These are phyloP conservation scores for Xylariaceae sp. DNA, from an alignment of 2,329 filamentous ascomycete species.

Conservation along the genomic window DNA sequence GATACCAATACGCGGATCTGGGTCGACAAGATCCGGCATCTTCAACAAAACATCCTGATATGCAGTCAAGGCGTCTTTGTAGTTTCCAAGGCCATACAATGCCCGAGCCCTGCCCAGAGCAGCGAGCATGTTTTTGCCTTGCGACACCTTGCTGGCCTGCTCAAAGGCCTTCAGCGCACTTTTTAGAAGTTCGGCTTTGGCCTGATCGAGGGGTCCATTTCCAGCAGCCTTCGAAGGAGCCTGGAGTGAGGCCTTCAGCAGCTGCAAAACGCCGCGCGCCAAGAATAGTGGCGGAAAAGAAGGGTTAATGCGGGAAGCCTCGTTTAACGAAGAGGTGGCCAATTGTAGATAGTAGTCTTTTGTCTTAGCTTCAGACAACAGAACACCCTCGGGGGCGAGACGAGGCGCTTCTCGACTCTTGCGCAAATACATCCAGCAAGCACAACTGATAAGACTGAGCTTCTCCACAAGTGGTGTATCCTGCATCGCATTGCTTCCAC, in stretches of 20 bases:
- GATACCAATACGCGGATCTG: conserved; percentile 92
- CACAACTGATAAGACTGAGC: conserved; percentile 73
- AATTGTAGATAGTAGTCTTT: conserved; percentile 90
- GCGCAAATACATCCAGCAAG: conserved; percentile 88
- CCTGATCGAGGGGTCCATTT: conserved; percentile 60
- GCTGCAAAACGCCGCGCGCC: conserved; percentile 80
- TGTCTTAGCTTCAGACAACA: conserved; percentile 70
- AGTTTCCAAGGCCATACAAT: conserved; percentile 80
- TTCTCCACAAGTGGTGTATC: conserved; percentile 72
- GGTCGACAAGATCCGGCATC: conserved; percentile 83
- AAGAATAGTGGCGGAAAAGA: conserved; percentile 87
- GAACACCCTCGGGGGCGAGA: conserved; percentile 55
- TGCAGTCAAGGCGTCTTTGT: conserved; percentile 70
- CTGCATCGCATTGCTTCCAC: conserved; percentile 67
- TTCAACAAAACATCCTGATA: conserved; percentile 86
- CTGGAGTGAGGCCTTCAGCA: conserved; percentile 81
- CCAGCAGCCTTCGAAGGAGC: conserved; percentile 63
- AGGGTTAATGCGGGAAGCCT: conserved; percentile 90
- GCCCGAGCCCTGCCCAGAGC: conserved; percentile 84
- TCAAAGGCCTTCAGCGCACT: conserved; percentile 91
- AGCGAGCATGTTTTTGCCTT: conserved; percentile 85
- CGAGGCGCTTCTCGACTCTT: conserved; percentile 77
- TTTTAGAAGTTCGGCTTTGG: conserved; percentile 73
- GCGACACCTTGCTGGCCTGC: conserved; percentile 79
- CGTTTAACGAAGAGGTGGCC: conserved; percentile 88